Percentiles rank a stretch among this genome's conserved stretches.
These are phyloP conservation scores for Tuber magnatum DNA, from an alignment of 495 filamentous ascomycete species.

Conservation along the genomic window DNA sequence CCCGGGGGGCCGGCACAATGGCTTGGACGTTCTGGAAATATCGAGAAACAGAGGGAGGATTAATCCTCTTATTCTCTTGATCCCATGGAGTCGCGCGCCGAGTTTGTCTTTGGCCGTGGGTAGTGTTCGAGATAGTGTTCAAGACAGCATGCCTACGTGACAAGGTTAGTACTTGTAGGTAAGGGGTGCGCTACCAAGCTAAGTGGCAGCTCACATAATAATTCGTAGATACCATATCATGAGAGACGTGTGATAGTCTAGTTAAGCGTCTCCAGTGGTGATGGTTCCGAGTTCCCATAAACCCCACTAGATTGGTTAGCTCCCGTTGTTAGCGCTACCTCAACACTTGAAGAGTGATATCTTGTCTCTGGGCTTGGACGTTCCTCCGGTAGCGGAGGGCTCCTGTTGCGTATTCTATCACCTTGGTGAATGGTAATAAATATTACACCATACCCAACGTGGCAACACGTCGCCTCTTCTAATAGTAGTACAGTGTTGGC, in stretches of 20 bases:
- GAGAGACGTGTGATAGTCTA: background rate
- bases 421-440: background rate
- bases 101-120: background rate
- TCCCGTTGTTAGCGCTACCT: background rate
- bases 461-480: background rate
- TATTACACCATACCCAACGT: background rate
- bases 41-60: background rate
- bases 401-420: background rate
- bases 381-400: background rate
- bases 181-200: background rate
- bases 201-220: background rate
- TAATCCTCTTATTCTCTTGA: background rate
- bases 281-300: background rate
- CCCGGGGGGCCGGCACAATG: background rate
- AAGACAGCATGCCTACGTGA: background rate
- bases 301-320: background rate
- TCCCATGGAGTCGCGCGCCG: background rate
- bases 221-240: background rate
- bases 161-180: background rate
- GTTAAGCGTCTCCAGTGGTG: background rate
- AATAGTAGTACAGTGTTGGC: background rate
- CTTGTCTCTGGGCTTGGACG: background rate
- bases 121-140: background rate
- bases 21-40: background rate
- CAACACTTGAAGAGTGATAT: background rate